Base-by-base conservation (phyloP, 345 rosid genomes). In the Eucalyptus pauciflora region DNA sequence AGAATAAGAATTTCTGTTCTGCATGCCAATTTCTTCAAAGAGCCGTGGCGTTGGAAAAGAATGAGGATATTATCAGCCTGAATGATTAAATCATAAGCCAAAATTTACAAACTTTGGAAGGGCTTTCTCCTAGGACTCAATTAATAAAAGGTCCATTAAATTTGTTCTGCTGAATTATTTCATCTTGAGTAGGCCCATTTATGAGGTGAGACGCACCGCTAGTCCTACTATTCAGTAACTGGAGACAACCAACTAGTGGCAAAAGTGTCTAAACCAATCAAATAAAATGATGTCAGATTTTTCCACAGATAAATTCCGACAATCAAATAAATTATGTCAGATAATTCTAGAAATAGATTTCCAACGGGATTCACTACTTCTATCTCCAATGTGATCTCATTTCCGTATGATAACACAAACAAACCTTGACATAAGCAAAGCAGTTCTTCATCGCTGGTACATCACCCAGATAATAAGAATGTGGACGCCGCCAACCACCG, bases 401-500 rank as follows among this genome's bases (percentile, higher is more conserved):
- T 89, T 12, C 15, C 5, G 5, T 24, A 49, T 4, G 87, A 85
- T 62, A 52, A 33, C 69, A 58, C 22, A 31, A 87, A 91, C 83
- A 89, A 88, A 98, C 99, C 99, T 98, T 98, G 86, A 96, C 98
- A 90, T 93, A 95, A 60, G 99, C 98, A 93, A 98, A 98, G 90
- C 99, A 97, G 89, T 95, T 91, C 91, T 90, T 90, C 92, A 88
- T 91, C 89, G 94, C 99, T 48, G 98, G 98, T 89, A 94, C 88
- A 91, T 95, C 95, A 88, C 99, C 97, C 45, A 96, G 92, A 92
- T 95, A 93, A 91, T 91, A 97, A 90, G 97, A 97, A 91, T 96
- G 98, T 64, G 99, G 99, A 58, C 98, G 99, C 45, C 99, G 96
- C 99, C 99, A 98, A 88, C 99, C 99, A 89, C 99, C 99, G 88